A percentile compares a stretch with the other conserved stretches of the same genome.
Conservation (phyloP, 2,329 filamentous ascomycete species). For the Penicillium griseofulvum region DNA sequence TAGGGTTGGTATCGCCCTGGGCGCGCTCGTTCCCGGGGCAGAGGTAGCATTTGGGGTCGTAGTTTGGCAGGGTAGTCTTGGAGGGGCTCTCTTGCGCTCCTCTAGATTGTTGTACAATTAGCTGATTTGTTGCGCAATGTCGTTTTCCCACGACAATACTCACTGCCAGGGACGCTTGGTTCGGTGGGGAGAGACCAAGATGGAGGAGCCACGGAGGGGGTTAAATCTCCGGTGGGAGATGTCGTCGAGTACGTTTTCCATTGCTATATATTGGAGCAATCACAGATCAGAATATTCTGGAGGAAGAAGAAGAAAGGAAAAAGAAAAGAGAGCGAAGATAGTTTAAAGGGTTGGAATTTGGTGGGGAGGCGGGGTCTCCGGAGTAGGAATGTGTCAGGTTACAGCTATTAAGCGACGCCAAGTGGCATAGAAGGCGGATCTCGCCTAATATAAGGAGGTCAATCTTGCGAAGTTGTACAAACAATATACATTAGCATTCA, state of each 20-base stretch:
- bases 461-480: neutral
- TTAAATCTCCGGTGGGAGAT: constrained; percentile 97
- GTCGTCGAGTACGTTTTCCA: constrained; percentile 83
- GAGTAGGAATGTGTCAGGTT: constrained; percentile 3
- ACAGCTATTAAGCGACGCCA: constrained; percentile 1
- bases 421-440: neutral
- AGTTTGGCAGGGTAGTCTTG: constrained; percentile 69
- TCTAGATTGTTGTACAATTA: constrained; percentile 44
- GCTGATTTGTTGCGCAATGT: neutral
- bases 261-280: constrained; percentile 36
- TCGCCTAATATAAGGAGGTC: neutral
- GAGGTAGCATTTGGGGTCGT: constrained; percentile 91
- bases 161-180: constrained; percentile 98
- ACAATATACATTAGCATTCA: neutral
- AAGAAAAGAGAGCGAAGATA: constrained; percentile 4
- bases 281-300: constrained; percentile 10
- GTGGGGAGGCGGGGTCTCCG: constrained; percentile 24
- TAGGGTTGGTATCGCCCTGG: constrained; percentile 79
- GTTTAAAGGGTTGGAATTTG: constrained; percentile 8
- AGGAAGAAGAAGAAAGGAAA: neutral
- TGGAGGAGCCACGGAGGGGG: constrained; percentile 81
- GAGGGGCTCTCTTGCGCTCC: constrained; percentile 72
- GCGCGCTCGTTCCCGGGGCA: constrained; percentile 90
- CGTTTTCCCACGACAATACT: constrained; percentile 40
- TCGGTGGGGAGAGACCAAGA: constrained; percentile 91